These are phyloP conservation scores for Syzygium jambos DNA, from an alignment of 345 rosid species.

Conservation along the genomic window DNA sequence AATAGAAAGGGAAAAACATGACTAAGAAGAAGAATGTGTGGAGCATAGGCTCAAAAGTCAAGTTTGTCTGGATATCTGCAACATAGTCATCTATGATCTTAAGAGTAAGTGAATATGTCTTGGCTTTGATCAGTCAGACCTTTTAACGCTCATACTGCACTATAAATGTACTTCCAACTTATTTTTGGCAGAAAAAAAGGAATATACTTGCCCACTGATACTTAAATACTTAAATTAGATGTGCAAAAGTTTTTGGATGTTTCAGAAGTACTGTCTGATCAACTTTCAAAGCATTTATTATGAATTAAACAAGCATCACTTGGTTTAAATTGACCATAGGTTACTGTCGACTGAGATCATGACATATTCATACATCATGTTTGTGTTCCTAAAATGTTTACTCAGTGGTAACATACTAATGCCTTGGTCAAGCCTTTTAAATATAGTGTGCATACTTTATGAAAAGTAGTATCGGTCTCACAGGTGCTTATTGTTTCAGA, in stretches of 20 bases:
- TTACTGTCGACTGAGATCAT: neutral
- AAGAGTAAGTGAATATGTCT: neutral
- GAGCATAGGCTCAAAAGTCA: neutral
- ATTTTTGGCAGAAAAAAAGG: neutral
- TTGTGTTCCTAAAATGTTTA: neutral
- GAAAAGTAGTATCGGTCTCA: neutral
- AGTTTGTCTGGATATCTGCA: neutral
- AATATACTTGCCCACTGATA: neutral
- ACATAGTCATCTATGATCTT: neutral
- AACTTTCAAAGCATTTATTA: neutral
- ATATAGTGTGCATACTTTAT: neutral
- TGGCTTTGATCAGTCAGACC: neutral
- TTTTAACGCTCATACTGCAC: neutral
- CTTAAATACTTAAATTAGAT: neutral
- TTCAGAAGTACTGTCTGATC: neutral
- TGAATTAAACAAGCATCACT: neutral
- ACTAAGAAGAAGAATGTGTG: neutral
- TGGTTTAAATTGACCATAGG: neutral
- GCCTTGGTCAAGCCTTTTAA: neutral
- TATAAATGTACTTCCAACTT: neutral
- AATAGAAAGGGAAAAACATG: neutral
- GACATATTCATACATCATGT: neutral
- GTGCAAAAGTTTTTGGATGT: neutral
- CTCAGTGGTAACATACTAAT: neutral
- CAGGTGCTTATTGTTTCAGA: constrained; percentile 24